Percentiles rank a stretch among this genome's conserved stretches.
Conservation (phyloP, 345 rosid species). For the Xanthoceras sorbifolium region DNA sequence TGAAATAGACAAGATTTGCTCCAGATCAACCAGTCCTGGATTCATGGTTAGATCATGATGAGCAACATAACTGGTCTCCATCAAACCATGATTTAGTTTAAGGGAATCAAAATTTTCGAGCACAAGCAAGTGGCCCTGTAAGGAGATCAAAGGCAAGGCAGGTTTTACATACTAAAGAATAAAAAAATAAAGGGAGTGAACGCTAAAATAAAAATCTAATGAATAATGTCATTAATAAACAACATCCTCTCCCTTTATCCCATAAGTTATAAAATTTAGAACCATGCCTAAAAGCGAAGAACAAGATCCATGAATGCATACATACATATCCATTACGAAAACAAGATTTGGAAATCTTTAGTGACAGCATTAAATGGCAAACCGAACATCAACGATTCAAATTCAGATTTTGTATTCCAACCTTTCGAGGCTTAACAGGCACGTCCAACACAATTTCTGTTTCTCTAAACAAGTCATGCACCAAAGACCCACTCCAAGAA, state of each 20-base stretch:
- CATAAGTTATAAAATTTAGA: neutral
- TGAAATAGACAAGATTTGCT: slow-evolving; percentile 60
- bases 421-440: slow-evolving; percentile 93
- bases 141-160: slow-evolving; percentile 25
- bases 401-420: slow-evolving; percentile 24
- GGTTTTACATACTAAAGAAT: neutral
- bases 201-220: neutral
- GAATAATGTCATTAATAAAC: neutral
- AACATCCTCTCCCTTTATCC: neutral
- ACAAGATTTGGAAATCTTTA: neutral
- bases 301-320: neutral
- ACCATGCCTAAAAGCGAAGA: neutral
- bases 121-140: slow-evolving; percentile 88
- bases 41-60: slow-evolving; percentile 36
- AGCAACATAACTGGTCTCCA: slow-evolving; percentile 76
- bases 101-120: slow-evolving; percentile 63
- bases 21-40: slow-evolving; percentile 36
- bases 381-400: neutral
- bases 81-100: slow-evolving; percentile 74
- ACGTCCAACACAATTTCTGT: slow-evolving; percentile 44
- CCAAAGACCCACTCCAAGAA: slow-evolving; percentile 85
- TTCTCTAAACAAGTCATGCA: slow-evolving; percentile 54
- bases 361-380: neutral
- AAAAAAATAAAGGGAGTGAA: neutral
- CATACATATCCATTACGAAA: neutral